Conservation (phyloP, 2,329 filamentous ascomycete genomes). For the Helotiales sp. region DNA sequence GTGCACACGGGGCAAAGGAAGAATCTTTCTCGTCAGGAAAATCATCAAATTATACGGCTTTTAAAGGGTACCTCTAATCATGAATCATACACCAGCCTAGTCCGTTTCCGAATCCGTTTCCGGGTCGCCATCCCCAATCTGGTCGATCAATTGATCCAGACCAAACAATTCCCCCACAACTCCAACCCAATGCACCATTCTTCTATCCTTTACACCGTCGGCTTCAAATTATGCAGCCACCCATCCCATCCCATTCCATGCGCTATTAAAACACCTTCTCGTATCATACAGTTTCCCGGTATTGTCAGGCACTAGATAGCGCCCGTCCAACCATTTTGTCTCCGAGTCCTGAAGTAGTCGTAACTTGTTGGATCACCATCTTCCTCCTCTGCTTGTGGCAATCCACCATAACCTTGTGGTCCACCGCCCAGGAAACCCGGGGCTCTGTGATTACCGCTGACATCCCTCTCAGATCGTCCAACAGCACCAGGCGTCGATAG, state of each 20-base stretch:
- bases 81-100: neutral
- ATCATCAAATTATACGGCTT: no score
- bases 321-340: slow-evolving; percentile 19
- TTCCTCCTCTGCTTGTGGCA: slow-evolving; percentile 51
- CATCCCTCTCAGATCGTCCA: slow-evolving; percentile 31
- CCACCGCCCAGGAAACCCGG: slow-evolving; percentile 58
- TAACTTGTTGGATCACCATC: slow-evolving; percentile 35
- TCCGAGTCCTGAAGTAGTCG: slow-evolving; percentile 34
- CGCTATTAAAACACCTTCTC: neutral
- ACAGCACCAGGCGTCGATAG: slow-evolving; percentile 36
- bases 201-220: neutral
- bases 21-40: no score
- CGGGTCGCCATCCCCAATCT: no score
- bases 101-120: neutral
- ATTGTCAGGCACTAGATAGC: neutral
- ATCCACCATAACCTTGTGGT: slow-evolving; percentile 57
- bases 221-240: neutral
- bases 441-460: slow-evolving; percentile 42
- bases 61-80: neutral
- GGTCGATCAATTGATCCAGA: neutral
- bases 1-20: no score
- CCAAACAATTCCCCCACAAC: neutral
- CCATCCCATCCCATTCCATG: neutral
- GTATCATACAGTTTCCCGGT: slow-evolving; percentile 3
- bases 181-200: neutral